These are phyloP conservation scores for Taiwanofungus camphoratus DNA, from an alignment of 1,284 basidiomycete species.

Conservation along the genomic window DNA sequence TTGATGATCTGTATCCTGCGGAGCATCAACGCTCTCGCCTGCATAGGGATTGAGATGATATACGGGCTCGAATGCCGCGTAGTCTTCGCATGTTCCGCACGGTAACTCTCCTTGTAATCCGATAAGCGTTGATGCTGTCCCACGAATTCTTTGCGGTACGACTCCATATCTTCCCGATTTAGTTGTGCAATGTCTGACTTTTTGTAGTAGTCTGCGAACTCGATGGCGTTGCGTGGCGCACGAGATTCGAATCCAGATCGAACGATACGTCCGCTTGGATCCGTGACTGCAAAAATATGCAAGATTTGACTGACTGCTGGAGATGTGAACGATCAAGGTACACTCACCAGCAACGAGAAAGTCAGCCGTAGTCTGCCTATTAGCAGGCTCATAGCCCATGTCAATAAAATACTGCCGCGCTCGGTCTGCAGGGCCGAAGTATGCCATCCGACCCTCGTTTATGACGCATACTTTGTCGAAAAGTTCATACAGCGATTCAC, in stretches of 20 bases:
- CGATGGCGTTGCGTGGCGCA: slow-evolving; percentile 43
- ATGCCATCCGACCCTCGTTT: slow-evolving; percentile 59
- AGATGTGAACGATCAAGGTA: neutral
- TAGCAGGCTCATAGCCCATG: slow-evolving; percentile 53
- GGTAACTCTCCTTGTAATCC: slow-evolving; percentile 45
- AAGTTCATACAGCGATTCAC: slow-evolving; percentile 39
- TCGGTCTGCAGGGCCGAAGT: slow-evolving; percentile 47
- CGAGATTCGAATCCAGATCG: slow-evolving; percentile 36
- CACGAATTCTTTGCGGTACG: slow-evolving; percentile 35
- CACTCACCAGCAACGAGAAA: slow-evolving; percentile 44
- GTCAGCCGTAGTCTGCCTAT: slow-evolving; percentile 55
- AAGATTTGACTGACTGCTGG: neutral
- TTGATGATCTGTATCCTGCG: slow-evolving; percentile 63
- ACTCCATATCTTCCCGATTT: slow-evolving; percentile 42
- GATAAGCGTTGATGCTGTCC: slow-evolving; percentile 24
- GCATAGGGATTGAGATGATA: slow-evolving; percentile 37
- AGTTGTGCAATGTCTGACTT: slow-evolving; percentile 31
- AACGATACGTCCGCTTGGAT: slow-evolving; percentile 41
- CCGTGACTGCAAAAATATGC: slow-evolving; percentile 37
- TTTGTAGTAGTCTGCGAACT: slow-evolving; percentile 45
- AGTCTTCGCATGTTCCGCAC: slow-evolving; percentile 41
- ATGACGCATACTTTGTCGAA: slow-evolving; percentile 65
- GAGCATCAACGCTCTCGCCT: slow-evolving; percentile 60
- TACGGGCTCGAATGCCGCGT: slow-evolving; percentile 26
- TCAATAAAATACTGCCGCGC: slow-evolving; percentile 58